phyloP scores from a whole-genome alignment of 1,139 yeast genomes.

The Hansenula sp. region DNA sequence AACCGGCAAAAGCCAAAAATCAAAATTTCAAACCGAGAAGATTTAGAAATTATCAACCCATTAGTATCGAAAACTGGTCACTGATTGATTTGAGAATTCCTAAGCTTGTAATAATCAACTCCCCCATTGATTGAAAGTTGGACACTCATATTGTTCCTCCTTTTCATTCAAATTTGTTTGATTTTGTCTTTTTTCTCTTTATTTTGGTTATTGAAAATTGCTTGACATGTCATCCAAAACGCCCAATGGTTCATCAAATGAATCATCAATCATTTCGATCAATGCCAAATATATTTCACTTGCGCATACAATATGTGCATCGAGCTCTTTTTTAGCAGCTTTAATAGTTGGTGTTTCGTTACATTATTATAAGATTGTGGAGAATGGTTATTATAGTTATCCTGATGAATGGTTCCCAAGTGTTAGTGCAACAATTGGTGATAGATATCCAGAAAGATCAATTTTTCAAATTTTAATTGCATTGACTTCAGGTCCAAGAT shows the following conservation, averaged over 20 bases:
- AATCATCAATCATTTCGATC: slow-evolving; percentile 22
- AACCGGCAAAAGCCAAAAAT: too few species aligned
- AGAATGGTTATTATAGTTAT: slow-evolving; percentile 80
- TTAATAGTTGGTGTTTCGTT: slow-evolving; percentile 65
- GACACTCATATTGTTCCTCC: too few species aligned
- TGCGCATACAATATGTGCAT: slow-evolving; percentile 70
- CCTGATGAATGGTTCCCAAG: slow-evolving; percentile 99
- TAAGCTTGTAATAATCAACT: too few species aligned
- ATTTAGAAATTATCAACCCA: too few species aligned
- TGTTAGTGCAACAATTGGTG: slow-evolving; percentile 96
- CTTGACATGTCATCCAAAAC: not conserved
- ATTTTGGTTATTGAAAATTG: too few species aligned
- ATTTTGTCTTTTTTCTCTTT: too few species aligned
- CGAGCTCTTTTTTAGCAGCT: slow-evolving; percentile 71
- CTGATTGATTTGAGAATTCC: too few species aligned
- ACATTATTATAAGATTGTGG: slow-evolving; percentile 83
- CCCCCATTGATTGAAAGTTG: too few species aligned
- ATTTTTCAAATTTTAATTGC: slow-evolving; percentile 82
- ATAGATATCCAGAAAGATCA: slow-evolving; percentile 92
- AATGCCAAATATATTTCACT: slow-evolving; percentile 66
- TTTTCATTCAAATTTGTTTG: too few species aligned
- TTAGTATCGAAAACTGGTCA: too few species aligned
- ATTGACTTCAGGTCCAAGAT: slow-evolving; percentile 82
- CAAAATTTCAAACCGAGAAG: too few species aligned
- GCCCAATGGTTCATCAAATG: slow-evolving; percentile 4